These are phyloP conservation scores for Fagopyrum esculentum DNA, from an alignment of 148 eudicot genomes.

Conservation along the genomic window DNA sequence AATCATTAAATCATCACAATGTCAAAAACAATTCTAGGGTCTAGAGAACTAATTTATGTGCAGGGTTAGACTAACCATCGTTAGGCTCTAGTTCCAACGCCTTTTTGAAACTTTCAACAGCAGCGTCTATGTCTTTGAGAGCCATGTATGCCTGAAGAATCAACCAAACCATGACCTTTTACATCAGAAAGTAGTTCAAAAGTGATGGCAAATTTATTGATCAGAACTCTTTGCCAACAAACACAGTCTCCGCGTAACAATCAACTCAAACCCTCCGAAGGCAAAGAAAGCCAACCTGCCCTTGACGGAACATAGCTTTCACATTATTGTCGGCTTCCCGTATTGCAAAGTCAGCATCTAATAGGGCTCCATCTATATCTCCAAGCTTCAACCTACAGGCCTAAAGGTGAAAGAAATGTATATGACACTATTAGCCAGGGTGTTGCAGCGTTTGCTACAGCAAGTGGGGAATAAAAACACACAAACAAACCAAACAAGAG, in stretches of 20 bases:
- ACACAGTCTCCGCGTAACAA: background rate
- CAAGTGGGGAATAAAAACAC: background rate
- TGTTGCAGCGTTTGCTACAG: background rate
- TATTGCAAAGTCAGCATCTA: slow-evolving; percentile 84
- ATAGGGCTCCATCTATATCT: slow-evolving; percentile 69
- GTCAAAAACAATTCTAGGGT: background rate
- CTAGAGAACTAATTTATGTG: background rate
- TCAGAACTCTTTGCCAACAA: background rate
- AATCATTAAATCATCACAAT: background rate
- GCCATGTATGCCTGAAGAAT: slow-evolving; percentile 61
- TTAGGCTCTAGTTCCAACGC: slow-evolving; percentile 82
- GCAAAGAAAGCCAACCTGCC: slow-evolving; percentile 48
- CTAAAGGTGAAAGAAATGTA: slow-evolving; percentile 22
- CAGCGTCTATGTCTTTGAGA: slow-evolving; percentile 85
- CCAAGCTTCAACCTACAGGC: slow-evolving; percentile 82
- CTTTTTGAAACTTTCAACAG: slow-evolving; percentile 68
- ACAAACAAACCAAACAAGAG: background rate
- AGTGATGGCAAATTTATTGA: background rate
- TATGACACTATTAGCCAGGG: background rate
- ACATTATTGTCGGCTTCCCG: slow-evolving; percentile 74
- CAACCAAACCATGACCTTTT: background rate
- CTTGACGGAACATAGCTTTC: slow-evolving; percentile 88
- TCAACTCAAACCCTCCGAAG: background rate
- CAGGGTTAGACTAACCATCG: slow-evolving; percentile 42
- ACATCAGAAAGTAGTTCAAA: background rate